These are phyloP conservation scores for Nothopassalora personata DNA, from an alignment of 2,329 filamentous ascomycete genomes.

Conservation along the genomic window DNA sequence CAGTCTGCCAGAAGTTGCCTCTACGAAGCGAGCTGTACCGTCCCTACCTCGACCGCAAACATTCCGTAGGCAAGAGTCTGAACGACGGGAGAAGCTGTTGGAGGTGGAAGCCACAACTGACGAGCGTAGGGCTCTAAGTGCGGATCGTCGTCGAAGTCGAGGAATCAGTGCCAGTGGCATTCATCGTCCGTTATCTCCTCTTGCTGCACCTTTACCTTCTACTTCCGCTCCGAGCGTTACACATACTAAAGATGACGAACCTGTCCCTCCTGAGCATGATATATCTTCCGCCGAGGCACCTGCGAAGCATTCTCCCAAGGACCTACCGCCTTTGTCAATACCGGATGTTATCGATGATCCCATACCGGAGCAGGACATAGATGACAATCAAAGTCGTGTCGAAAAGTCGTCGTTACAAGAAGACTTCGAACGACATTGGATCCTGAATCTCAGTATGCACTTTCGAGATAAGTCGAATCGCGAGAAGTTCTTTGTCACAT, in stretches of 20 bases:
- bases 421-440: constrained; percentile 80
- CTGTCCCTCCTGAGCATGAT: constrained; percentile 2
- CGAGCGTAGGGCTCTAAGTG: constrained; percentile 67
- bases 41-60: constrained; percentile 71
- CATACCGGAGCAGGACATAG: constrained; percentile 25
- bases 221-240: constrained; percentile 36
- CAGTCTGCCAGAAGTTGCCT: constrained; percentile 21
- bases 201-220: constrained; percentile 33
- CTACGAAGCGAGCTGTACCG: constrained; percentile 49
- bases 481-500: constrained; percentile 98
- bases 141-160: constrained; percentile 45
- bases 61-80: constrained; percentile 77
- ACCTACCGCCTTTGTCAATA: constrained; percentile 23
- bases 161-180: constrained; percentile 32
- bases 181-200: constrained; percentile 42
- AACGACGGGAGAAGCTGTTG: constrained; percentile 67
- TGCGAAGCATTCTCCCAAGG: constrained; percentile 7
- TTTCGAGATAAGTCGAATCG: constrained; percentile 87
- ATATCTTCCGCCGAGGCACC: constrained; percentile 1
- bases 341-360: constrained; percentile 12
- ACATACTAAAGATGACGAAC: constrained; percentile 3
- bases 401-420: constrained; percentile 64
- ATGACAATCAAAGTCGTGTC: constrained; percentile 32
- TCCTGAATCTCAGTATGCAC: constrained; percentile 96
- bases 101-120: constrained; percentile 58